Percentiles rank a stretch among this genome's conserved stretches.
Conservation (phyloP, 2,329 filamentous ascomycete species). For the Nemania serpens region DNA sequence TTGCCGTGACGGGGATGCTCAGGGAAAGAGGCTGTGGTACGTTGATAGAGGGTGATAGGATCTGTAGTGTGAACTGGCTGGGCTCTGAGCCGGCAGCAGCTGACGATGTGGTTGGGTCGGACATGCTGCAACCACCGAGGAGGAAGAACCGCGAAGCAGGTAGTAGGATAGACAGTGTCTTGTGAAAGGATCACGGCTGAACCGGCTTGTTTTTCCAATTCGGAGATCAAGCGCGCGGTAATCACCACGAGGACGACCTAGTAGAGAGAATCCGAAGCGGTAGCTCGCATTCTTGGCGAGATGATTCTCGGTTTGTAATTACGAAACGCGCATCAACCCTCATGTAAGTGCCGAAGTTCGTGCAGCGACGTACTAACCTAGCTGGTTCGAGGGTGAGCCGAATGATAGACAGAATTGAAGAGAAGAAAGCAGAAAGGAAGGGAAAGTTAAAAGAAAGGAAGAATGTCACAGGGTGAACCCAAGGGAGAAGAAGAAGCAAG, state of each 20-base stretch:
- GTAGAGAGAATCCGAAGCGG: constrained; percentile 11
- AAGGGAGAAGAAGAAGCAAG: not conserved
- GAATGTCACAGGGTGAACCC: too few relatives aligned
- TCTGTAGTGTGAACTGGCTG: constrained; percentile 56
- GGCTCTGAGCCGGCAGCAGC: constrained; percentile 32
- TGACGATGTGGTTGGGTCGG: constrained; percentile 34
- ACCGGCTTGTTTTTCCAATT: not conserved
- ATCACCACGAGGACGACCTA: constrained; percentile 17
- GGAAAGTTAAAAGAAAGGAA: not conserved
- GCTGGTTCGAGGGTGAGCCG: not conserved
- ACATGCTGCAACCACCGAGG: constrained; percentile 7
- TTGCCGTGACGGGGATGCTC: constrained; percentile 54
- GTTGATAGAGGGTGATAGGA: constrained; percentile 63
- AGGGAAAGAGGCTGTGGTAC: constrained; percentile 58
- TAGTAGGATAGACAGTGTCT: not conserved
- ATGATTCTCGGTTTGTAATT: too few relatives aligned
- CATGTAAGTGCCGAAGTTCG: not conserved
- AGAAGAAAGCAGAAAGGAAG: not conserved
- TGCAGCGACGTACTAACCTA: not conserved
- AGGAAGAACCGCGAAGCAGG: too few relatives aligned
- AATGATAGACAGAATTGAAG: not conserved
- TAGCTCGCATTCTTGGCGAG: constrained; percentile 33
- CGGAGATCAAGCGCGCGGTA: constrained; percentile 8
- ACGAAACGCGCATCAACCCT: too few relatives aligned
- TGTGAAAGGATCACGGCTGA: not conserved